These are phyloP conservation scores for Kodamaea sagamina DNA, from an alignment of 805 yeast genomes.

Conservation along the genomic window DNA sequence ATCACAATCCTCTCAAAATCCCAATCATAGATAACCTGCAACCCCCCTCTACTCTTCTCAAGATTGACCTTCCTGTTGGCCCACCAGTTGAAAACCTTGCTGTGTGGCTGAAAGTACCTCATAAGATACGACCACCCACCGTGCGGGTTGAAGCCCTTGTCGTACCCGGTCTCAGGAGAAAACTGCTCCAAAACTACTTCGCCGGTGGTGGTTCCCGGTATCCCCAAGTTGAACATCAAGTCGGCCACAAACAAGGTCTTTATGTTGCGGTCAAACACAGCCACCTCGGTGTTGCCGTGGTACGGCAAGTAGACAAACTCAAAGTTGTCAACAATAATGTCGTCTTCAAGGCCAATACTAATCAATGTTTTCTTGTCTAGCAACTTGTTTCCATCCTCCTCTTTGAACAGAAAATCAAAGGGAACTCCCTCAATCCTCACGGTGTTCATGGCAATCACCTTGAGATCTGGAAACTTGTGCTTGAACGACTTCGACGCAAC, in stretches of 20 bases:
- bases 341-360: constrained; percentile 10
- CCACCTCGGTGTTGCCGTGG: constrained; percentile 18
- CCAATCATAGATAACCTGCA: constrained; percentile 37
- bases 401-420: constrained; percentile 8
- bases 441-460: constrained; percentile 15
- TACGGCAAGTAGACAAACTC: constrained; percentile 15
- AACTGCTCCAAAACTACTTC: constrained; percentile 17
- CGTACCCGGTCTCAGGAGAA: constrained; percentile 16
- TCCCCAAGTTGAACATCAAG: constrained; percentile 16
- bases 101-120: constrained; percentile 15
- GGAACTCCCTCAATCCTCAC: constrained; percentile 6
- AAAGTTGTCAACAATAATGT: constrained; percentile 13
- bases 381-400: constrained; percentile 19
- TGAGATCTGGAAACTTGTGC: constrained; percentile 15
- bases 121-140: constrained; percentile 17
- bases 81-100: constrained; percentile 15
- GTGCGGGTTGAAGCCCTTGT: constrained; percentile 15
- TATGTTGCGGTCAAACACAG: constrained; percentile 14
- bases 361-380: constrained; percentile 7
- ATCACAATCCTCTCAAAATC: constrained; percentile 52
- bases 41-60: constrained; percentile 18
- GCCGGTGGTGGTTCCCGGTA: constrained; percentile 11
- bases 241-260: constrained; percentile 18
- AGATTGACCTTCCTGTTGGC: constrained; percentile 5
- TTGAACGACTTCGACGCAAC: constrained; percentile 16